These are phyloP conservation scores for Xylaria sp. DNA, from an alignment of 2,329 filamentous ascomycete species.

Conservation along the genomic window DNA sequence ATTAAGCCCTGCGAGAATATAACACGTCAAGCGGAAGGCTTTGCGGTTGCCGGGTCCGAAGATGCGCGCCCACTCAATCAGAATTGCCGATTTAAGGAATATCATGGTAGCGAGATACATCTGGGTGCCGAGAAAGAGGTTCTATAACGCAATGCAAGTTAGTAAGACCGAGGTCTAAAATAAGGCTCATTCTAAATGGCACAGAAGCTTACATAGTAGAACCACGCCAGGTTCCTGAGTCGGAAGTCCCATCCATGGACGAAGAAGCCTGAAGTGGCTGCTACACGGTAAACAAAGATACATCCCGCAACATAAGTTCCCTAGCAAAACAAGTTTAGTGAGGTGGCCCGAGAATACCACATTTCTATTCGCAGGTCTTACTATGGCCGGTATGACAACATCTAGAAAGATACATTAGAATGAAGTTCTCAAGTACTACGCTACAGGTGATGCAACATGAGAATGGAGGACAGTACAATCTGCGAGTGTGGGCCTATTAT, in stretches of 20 bases:
- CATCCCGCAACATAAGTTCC: conserved; percentile 9
- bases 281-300: conserved; percentile 12
- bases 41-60: conserved; percentile 39
- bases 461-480: conserved; percentile 18
- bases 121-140: neutral
- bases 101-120: conserved; percentile 13
- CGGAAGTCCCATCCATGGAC: conserved; percentile 16
- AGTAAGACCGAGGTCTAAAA: no score
- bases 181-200: neutral
- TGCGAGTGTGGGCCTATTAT: conserved; percentile 15
- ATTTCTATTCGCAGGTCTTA: conserved; percentile 4
- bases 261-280: conserved; percentile 13
- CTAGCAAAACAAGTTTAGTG: neutral
- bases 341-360: neutral
- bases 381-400: conserved; percentile 24
- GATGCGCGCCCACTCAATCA: conserved; percentile 54
- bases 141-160: neutral
- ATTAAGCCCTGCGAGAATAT: conserved; percentile 31
- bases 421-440: neutral
- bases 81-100: conserved; percentile 53
- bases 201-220: conserved; percentile 3
- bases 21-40: conserved; percentile 38
- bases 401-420: conserved; percentile 10
- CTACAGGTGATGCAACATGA: neutral
- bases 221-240: neutral